Percentiles rank a stretch among this genome's conserved stretches.
phyloP scores from a whole-genome alignment of 768 basidiomycete genomes.

The Termitomyces sp. region DNA sequence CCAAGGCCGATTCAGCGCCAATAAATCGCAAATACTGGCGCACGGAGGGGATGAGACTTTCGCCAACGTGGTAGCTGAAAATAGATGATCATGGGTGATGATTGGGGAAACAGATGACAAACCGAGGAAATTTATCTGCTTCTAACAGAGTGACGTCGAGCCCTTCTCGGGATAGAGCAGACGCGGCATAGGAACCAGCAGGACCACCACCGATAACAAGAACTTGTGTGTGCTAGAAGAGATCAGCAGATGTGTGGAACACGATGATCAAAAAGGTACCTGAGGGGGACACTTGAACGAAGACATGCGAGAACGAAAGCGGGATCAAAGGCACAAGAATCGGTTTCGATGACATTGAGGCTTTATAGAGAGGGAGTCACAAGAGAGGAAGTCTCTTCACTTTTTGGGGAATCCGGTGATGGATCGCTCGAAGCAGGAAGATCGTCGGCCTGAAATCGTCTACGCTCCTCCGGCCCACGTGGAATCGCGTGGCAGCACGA shows the following conservation, averaged over 20 bases:
- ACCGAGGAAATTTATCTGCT: constrained; percentile 50
- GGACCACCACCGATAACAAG: constrained; percentile 51
- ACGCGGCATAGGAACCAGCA: constrained; percentile 51
- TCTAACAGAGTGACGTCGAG: constrained; percentile 49
- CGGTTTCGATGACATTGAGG: constrained; percentile 4
- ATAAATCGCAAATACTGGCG: constrained; percentile 58
- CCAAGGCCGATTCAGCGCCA: constrained; percentile 47
- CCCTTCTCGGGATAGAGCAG: constrained; percentile 51
- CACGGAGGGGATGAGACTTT: constrained; percentile 56
- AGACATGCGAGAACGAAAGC: not conserved
- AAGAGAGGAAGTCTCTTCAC: constrained; percentile 9
- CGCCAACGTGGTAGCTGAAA: constrained; percentile 52
- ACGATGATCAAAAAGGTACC: constrained; percentile 3
- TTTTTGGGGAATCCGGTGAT: not conserved
- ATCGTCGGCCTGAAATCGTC: not conserved
- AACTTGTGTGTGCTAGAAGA: constrained; percentile 33
- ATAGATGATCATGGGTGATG: not conserved
- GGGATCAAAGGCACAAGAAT: not conserved
- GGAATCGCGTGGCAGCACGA: constrained; percentile 8
- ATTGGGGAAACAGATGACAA: constrained; percentile 1
- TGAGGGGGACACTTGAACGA: constrained; percentile 10
- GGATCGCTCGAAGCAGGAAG: not conserved
- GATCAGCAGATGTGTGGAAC: not conserved
- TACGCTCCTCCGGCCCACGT: constrained; percentile 6
- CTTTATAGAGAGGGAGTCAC: constrained; percentile 6